Conservation (phyloP, 164 flowering plant genomes). For the Buxus sempervirens region DNA sequence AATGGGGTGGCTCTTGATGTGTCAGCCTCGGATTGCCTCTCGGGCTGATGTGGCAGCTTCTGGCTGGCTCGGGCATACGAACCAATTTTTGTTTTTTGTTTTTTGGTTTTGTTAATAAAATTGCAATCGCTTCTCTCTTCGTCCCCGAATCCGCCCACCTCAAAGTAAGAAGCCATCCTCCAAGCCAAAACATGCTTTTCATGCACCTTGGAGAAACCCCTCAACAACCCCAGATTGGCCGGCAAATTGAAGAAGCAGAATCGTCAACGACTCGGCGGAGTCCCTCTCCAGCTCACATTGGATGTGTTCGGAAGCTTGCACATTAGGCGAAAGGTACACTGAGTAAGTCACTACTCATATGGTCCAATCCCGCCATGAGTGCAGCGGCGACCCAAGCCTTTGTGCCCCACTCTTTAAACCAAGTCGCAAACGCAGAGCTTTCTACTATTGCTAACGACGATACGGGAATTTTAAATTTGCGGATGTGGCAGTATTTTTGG, state of each 20-base stretch:
- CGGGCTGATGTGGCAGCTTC: no score
- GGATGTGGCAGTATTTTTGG: slow-evolving; percentile 62
- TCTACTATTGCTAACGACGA: slow-evolving; percentile 24
- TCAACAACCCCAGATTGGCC: slow-evolving; percentile 66
- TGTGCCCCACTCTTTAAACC: slow-evolving; percentile 19
- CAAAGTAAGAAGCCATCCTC: slow-evolving; percentile 77
- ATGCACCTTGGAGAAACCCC: slow-evolving; percentile 58
- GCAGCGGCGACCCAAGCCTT: slow-evolving; percentile 39
- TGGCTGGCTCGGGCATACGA: no score
- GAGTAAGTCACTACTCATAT: slow-evolving; percentile 43
- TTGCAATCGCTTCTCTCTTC: no score
- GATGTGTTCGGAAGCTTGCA: slow-evolving; percentile 54
- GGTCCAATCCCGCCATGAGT: slow-evolving; percentile 44
- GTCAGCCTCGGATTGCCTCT: no score
- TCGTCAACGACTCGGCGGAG: slow-evolving; percentile 54
- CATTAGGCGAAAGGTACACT: slow-evolving; percentile 48
- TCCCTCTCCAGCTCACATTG: slow-evolving; percentile 53
- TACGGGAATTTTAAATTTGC: slow-evolving; percentile 38
- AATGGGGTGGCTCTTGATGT: no score
- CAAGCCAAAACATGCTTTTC: slow-evolving; percentile 82
- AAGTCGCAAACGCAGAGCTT: slow-evolving; percentile 36
- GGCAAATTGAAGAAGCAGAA: slow-evolving; percentile 67
- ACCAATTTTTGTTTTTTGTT: no score
- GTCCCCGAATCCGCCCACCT: slow-evolving; percentile 45
- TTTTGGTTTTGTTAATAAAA: no score